phyloP scores from a whole-genome alignment of 83 land plant genomes.

The Thuja plicata region DNA sequence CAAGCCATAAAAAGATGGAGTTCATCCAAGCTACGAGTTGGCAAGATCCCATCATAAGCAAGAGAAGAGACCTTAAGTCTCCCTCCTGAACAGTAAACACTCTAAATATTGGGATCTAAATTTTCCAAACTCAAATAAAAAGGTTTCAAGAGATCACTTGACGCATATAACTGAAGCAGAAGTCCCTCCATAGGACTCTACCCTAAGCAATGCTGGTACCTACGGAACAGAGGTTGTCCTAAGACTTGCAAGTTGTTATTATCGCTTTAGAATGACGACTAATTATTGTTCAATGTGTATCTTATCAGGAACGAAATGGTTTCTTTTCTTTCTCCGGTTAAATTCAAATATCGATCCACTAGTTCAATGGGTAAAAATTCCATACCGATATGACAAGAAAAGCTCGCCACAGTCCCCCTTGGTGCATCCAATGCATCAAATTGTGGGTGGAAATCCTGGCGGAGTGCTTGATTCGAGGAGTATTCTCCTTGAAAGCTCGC shows the following conservation, averaged over 20 bases:
- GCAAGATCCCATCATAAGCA: no score
- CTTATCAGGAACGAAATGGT: neutral
- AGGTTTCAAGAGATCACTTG: neutral
- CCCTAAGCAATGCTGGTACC: neutral
- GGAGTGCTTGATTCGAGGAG: neutral
- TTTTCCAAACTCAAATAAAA: neutral
- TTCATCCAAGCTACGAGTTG: neutral
- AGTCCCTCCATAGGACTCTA: neutral
- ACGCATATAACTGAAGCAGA: neutral
- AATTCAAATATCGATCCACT: neutral
- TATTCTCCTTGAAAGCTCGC: neutral
- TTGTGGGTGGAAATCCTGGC: neutral
- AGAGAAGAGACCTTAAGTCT: no score
- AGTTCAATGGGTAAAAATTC: neutral
- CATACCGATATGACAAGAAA: slow-evolving; percentile 1
- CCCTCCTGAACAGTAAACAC: neutral
- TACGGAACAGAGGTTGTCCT: neutral
- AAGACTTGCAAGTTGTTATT: neutral
- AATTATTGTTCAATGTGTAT: neutral
- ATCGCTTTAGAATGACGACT: neutral
- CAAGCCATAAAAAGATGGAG: neutral
- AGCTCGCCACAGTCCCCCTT: neutral
- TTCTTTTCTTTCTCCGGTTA: no score
- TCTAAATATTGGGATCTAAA: neutral
- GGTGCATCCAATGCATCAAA: neutral